phyloP scores from a whole-genome alignment of 1,284 basidiomycete genomes.

The Rhizoctonia solani region DNA sequence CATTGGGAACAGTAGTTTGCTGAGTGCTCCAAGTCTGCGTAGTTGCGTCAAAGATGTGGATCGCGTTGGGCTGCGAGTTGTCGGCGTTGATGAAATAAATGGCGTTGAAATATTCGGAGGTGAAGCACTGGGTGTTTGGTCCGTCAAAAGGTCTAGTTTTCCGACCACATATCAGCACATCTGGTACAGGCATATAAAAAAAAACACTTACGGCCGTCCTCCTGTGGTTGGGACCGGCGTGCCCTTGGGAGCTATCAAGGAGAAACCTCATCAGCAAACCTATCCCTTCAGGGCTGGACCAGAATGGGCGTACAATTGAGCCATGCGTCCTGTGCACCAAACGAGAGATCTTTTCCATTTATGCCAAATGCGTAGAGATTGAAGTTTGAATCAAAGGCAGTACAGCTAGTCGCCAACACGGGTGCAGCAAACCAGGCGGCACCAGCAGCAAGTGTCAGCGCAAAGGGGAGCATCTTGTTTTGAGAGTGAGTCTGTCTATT shows the following conservation, averaged over 20 bases:
- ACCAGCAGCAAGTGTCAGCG: constrained; percentile 16
- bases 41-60: constrained; percentile 70
- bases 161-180: neutral
- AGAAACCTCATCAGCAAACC: constrained; percentile 34
- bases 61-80: constrained; percentile 59
- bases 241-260: constrained; percentile 51
- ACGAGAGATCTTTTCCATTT: constrained; percentile 72
- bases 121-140: constrained; percentile 66
- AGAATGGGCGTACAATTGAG: constrained; percentile 53
- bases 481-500: neutral
- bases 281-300: neutral
- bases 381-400: constrained; percentile 69
- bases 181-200: constrained; percentile 2
- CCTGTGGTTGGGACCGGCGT: constrained; percentile 67
- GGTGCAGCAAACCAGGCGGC: constrained; percentile 23
- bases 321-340: constrained; percentile 68
- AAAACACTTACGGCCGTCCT: constrained; percentile 64
- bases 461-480: constrained; percentile 15
- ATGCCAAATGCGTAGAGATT: constrained; percentile 75
- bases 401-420: constrained; percentile 56
- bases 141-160: constrained; percentile 65
- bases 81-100: constrained; percentile 82
- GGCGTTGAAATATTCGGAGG: constrained; percentile 60
- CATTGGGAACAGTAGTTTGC: constrained; percentile 44
- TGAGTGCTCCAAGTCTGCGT: constrained; percentile 69